phyloP scores from a whole-genome alignment of 1,139 yeast species.

The Candida frijolesensis region DNA sequence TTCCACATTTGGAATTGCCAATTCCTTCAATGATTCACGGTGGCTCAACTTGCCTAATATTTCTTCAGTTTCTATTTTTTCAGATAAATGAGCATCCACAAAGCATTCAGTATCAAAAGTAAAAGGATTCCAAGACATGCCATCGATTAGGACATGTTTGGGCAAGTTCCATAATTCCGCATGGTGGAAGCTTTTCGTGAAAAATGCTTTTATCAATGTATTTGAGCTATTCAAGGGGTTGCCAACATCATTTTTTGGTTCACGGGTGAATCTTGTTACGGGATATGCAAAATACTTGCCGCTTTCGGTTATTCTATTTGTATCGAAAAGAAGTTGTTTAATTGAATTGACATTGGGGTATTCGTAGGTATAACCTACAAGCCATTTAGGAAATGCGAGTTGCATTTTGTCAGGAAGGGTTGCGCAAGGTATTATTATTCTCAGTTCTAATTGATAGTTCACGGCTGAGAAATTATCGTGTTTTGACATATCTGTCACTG shows the following conservation, averaged over 20 bases:
- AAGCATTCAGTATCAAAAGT: slow-evolving; percentile 5
- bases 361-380: neutral
- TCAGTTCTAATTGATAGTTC: slow-evolving; percentile 1
- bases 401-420: neutral
- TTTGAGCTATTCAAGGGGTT: neutral
- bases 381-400: slow-evolving; percentile 2
- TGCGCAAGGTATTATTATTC: neutral
- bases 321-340: slow-evolving; percentile 4
- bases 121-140: slow-evolving; percentile 15
- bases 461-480: neutral
- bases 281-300: slow-evolving; percentile 13
- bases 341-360: slow-evolving; percentile 3
- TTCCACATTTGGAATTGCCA: too few relatives aligned
- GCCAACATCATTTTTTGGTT: neutral
- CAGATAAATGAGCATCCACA: slow-evolving; percentile 1
- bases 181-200: neutral
- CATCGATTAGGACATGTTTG: slow-evolving; percentile 8
- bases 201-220: neutral
- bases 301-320: slow-evolving; percentile 8
- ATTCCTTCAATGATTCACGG: neutral
- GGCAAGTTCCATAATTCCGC: slow-evolving; percentile 10
- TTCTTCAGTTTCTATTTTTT: slow-evolving; percentile 1
- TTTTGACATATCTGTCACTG: neutral
- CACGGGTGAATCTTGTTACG: slow-evolving; percentile 1
- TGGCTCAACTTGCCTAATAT: neutral